Percentiles rank a stretch among this genome's conserved stretches.
phyloP scores from a whole-genome alignment of 2,329 filamentous ascomycete genomes.

The Monosporascus sp. region DNA sequence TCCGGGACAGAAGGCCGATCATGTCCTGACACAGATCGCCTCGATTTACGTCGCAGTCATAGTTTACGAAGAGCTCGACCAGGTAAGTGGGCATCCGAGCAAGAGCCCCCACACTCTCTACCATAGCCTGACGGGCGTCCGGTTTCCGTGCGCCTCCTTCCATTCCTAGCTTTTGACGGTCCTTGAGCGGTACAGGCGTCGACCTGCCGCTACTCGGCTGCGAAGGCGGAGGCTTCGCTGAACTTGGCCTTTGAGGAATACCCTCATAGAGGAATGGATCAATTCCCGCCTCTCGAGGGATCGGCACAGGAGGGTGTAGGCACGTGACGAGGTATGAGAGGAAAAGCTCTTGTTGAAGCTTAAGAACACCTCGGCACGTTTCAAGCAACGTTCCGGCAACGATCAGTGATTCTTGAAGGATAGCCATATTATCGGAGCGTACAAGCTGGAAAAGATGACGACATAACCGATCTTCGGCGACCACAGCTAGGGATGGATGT shows the following conservation, averaged over 20 bases:
- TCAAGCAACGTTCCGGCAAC: slow-evolving; percentile 87
- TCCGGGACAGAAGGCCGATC: slow-evolving; percentile 85
- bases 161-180: slow-evolving; percentile 85
- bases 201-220: slow-evolving; percentile 74
- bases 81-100: slow-evolving; percentile 92
- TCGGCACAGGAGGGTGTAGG: slow-evolving; percentile 88
- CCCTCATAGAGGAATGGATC: slow-evolving; percentile 89
- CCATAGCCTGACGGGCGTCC: slow-evolving; percentile 95
- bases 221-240: slow-evolving; percentile 72
- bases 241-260: slow-evolving; percentile 84
- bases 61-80: slow-evolving; percentile 94
- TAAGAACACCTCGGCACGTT: slow-evolving; percentile 84
- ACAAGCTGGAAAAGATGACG: slow-evolving; percentile 94
- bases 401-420: slow-evolving; percentile 86
- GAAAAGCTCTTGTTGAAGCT: slow-evolving; percentile 94
- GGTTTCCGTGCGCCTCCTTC: slow-evolving; percentile 90
- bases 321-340: slow-evolving; percentile 92
- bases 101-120: slow-evolving; percentile 89
- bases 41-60: slow-evolving; percentile 90
- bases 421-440: slow-evolving; percentile 91
- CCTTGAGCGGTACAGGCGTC: slow-evolving; percentile 87
- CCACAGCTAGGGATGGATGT: slow-evolving; percentile 78
- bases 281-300: slow-evolving; percentile 84
- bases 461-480: slow-evolving; percentile 91
- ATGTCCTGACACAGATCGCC: slow-evolving; percentile 93